Percentiles rank a stretch among this genome's conserved stretches.
Conservation (phyloP, 2,329 filamentous ascomycete genomes). For the Plenodomus lindquistii region DNA sequence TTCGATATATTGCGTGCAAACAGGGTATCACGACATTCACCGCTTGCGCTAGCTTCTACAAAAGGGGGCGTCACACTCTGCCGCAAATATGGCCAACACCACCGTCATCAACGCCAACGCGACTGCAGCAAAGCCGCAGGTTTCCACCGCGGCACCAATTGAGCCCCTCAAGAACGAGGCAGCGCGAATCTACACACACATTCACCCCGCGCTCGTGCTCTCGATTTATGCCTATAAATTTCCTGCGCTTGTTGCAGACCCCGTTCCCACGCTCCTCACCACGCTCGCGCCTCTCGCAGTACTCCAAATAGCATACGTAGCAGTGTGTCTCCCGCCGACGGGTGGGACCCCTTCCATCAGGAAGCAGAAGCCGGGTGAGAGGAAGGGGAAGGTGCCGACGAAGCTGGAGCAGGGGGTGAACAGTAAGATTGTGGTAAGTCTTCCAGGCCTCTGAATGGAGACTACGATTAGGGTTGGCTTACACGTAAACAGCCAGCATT, state of each 20-base stretch:
- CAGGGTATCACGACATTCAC: not conserved
- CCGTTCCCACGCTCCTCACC: constrained; percentile 64
- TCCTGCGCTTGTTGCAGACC: constrained; percentile 68
- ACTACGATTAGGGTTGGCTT: no score
- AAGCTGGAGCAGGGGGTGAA: constrained; percentile 31
- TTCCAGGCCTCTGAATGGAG: no score
- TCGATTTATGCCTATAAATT: constrained; percentile 68
- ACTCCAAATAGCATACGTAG: constrained; percentile 64
- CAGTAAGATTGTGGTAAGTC: constrained; percentile 49
- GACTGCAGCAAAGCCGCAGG: constrained; percentile 19
- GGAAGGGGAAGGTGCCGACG: constrained; percentile 30
- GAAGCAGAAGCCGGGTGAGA: constrained; percentile 56
- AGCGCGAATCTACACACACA: constrained; percentile 62
- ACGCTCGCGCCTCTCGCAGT: constrained; percentile 65
- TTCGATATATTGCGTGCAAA: not conserved
- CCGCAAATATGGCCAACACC: constrained; percentile 28
- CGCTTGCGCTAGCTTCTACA: not conserved
- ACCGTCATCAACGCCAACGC: constrained; percentile 28
- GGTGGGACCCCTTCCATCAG: constrained; percentile 49
- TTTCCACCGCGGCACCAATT: constrained; percentile 45
- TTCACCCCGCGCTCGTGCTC: constrained; percentile 70
- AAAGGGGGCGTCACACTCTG: not conserved
- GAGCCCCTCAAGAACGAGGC: constrained; percentile 52
- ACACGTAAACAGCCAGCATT: constrained; percentile 63
- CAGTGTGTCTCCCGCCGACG: constrained; percentile 62